Evolutionary conservation across 1,139 yeast species (phyloP), one percentile per base, ranked within the genome.

Genomic region (Nakaseomyces glabratus): DNA sequence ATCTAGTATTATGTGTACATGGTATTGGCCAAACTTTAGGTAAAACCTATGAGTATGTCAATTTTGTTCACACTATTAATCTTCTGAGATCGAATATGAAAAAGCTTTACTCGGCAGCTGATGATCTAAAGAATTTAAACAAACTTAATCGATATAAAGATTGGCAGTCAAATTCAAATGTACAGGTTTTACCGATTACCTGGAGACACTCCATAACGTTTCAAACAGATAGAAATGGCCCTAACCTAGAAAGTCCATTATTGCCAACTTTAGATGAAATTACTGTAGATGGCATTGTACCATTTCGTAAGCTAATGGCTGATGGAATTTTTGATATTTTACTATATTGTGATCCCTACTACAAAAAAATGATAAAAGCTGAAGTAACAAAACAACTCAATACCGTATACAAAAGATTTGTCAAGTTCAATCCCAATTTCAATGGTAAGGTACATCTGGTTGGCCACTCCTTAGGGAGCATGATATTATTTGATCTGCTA

Each of bases 11-110:
- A 12, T 90, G 94, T 45, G 71, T 88, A 31, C 98, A 90, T 57
- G 97, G 98, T 0, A 84, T 90, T 43, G 97, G 97, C 1, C 98
- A 90, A 56, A 75, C 80, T 26, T 65, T 90, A 40, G 93, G 95
- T 3, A 73, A 76, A 36, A 75, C 75, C 47, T 80, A 81, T 46
- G 86, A 86, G 43, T 75, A 82, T 23, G 76, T 86, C 32, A 85
- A 85, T 52, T 90, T 90, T 60, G 77, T 90, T 4, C 95, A 86
- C 55, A 85, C 90, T 18, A 74, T 86, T 36, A 82, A 82, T 49
- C 68, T 73, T 19, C 58, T 86, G 43, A 65, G 96, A 36, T 69
- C 71, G 35, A 72, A 78, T 32, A 66, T 82, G 66, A 76, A 74
- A 42, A 58, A 61, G 5, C 73, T 78, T 1, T 79, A 69, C 50